Conservation (phyloP, 176 grass and related monocot species). For the Rhynchospora pubera region DNA sequence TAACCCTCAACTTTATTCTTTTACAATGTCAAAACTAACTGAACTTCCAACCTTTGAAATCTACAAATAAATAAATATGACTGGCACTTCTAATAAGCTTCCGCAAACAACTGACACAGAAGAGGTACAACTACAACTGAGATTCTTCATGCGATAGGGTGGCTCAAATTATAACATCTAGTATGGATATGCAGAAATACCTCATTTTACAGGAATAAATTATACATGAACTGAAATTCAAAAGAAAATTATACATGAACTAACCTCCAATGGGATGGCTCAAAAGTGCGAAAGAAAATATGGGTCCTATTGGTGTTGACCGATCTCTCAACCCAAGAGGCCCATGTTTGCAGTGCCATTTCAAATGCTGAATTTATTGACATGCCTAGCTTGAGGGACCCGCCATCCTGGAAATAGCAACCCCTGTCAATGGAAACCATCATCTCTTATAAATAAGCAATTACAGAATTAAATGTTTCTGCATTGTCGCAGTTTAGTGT, state of each 20-base stretch:
- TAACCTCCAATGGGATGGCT: constrained; percentile 98
- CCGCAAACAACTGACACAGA: not conserved
- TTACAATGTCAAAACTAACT: not conserved
- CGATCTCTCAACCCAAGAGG: constrained; percentile 66
- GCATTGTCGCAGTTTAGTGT: not conserved
- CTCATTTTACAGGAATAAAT: not conserved
- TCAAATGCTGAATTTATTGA: constrained; percentile 78
- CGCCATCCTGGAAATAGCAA: constrained; percentile 88
- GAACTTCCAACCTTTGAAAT: not conserved
- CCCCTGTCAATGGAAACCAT: constrained; percentile 47
- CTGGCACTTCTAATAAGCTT: not conserved
- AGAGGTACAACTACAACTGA: not conserved
- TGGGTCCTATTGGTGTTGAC: constrained; percentile 57
- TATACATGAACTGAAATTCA: too few relatives aligned
- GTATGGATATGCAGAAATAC: not conserved
- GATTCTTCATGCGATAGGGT: not conserved
- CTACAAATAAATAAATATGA: not conserved
- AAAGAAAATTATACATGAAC: too few relatives aligned
- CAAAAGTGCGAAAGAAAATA: constrained; percentile 88
- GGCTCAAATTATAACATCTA: constrained; percentile 6
- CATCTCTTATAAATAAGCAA: constrained; percentile 4
- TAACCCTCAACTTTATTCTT: not conserved
- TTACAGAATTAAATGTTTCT: not conserved
- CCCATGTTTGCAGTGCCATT: constrained; percentile 90
- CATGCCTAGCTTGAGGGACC: constrained; percentile 71